phyloP scores from a whole-genome alignment of 2,329 filamentous ascomycete genomes.

The Eutypa lata region DNA sequence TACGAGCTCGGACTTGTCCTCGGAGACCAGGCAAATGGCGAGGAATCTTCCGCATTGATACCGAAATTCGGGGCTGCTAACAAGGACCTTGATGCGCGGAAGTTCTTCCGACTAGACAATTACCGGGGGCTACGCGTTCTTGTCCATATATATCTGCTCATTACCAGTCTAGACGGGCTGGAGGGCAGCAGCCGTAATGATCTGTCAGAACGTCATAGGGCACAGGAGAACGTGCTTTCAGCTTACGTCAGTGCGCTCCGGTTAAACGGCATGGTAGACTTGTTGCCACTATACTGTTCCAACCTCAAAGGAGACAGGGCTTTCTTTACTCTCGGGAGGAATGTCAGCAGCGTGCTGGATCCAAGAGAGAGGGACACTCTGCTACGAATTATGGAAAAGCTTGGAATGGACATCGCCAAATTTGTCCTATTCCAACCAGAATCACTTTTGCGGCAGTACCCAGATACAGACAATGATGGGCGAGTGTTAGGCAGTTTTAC shows the following conservation, averaged over 20 bases:
- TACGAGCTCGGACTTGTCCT: conserved; percentile 56
- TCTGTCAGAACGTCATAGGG: conserved; percentile 37
- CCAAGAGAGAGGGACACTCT: conserved; percentile 62
- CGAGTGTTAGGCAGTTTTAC: conserved; percentile 45
- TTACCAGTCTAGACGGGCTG: conserved; percentile 64
- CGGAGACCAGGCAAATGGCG: conserved; percentile 44
- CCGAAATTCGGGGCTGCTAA: conserved; percentile 32
- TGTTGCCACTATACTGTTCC: conserved; percentile 86
- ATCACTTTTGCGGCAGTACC: conserved; percentile 48
- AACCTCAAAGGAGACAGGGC: conserved; percentile 64
- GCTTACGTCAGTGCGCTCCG: conserved; percentile 80
- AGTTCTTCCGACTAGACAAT: conserved; percentile 54
- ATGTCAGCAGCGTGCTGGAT: conserved; percentile 71
- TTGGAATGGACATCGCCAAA: conserved; percentile 67
- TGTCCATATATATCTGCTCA: conserved; percentile 63
- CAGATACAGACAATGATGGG: conserved; percentile 30
- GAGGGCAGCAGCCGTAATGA: conserved; percentile 36
- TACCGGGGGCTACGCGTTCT: conserved; percentile 65
- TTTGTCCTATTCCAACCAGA: conserved; percentile 69
- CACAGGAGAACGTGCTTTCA: conserved; percentile 72
- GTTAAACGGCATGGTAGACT: conserved; percentile 66
- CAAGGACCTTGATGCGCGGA: conserved; percentile 37
- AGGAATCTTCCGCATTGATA: conserved; percentile 40
- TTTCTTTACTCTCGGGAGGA: conserved; percentile 70
- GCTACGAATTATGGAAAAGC: conserved; percentile 71